Evolutionary conservation across 352 stramenopile species (phyloP).

Genomic region (Globisporangium barbulae): DNA sequence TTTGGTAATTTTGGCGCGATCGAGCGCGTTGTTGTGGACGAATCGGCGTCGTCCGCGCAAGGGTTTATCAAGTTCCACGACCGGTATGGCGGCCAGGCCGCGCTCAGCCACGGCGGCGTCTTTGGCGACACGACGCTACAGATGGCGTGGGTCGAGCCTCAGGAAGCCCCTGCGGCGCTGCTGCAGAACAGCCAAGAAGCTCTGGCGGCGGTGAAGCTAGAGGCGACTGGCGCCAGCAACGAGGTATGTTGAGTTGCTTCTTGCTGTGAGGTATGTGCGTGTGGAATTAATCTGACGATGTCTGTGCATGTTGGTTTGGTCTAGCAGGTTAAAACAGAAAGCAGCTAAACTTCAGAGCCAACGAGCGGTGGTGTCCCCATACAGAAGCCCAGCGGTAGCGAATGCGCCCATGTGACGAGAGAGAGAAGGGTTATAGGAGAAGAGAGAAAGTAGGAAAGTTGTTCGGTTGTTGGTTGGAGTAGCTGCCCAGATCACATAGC

Average conservation of each 20-base stretch:
- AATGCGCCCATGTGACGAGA: background rate
- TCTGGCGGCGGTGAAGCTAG: background rate
- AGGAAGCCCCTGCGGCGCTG: conserved; percentile 50
- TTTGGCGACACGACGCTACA: conserved; percentile 59
- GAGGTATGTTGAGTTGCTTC: conserved; percentile 17
- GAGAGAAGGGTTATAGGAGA: background rate
- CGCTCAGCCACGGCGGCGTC: conserved; percentile 51
- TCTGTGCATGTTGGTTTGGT: background rate
- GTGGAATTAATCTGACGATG: background rate
- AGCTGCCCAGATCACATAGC: background rate
- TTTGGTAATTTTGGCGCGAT: conserved; percentile 85
- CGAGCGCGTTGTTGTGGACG: conserved; percentile 74
- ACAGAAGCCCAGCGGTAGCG: background rate
- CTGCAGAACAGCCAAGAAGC: conserved; percentile 18
- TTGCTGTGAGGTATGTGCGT: background rate
- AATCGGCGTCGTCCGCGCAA: conserved; percentile 32
- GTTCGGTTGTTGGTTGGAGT: background rate
- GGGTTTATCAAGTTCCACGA: conserved; percentile 86
- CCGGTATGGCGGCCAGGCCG: conserved; percentile 67
- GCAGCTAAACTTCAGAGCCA: background rate
- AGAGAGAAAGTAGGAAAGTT: background rate
- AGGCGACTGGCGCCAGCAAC: conserved; percentile 2
- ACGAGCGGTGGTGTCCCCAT: background rate
- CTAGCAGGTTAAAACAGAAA: background rate
- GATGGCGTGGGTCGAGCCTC: conserved; percentile 60